A percentile compares a stretch with the other conserved stretches of the same genome.
Evolutionary conservation across 2,329 filamentous ascomycete genomes (phyloP).

Genomic region (Aspergillus hiratsukae): DNA sequence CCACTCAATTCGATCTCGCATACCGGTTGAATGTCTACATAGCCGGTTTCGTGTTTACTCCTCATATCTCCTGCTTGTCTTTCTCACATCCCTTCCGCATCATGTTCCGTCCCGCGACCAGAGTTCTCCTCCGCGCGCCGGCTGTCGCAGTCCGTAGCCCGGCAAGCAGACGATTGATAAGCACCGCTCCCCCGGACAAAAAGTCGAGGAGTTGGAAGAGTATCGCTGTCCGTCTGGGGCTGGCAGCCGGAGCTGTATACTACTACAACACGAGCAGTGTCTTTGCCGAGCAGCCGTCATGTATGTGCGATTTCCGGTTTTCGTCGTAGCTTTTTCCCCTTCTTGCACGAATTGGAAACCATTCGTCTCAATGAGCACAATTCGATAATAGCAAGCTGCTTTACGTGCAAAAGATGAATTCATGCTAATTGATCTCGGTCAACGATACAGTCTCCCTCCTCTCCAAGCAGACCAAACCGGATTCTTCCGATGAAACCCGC

Average conservation of each 20-base stretch:
- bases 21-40: background rate
- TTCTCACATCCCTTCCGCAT: constrained; percentile 6
- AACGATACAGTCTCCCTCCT: constrained; percentile 30
- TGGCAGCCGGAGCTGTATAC: constrained; percentile 75
- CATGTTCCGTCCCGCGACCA: constrained; percentile 52
- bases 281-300: constrained; percentile 75
- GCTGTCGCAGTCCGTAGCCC: constrained; percentile 27
- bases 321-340: constrained; percentile 2
- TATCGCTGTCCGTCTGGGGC: constrained; percentile 65
- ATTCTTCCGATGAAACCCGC: constrained; percentile 43
- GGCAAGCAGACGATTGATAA: constrained; percentile 48
- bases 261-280: constrained; percentile 88
- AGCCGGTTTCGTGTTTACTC: background rate
- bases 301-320: constrained; percentile 49
- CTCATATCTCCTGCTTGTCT: background rate
- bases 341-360: constrained; percentile 4
- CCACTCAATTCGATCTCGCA: background rate
- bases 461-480: constrained; percentile 19
- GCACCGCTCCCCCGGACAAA: constrained; percentile 53
- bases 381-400: background rate
- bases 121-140: constrained; percentile 40
- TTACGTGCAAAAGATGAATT: background rate
- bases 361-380: background rate
- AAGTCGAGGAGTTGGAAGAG: constrained; percentile 81
- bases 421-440: constrained; percentile 3